Evolutionary conservation across 2,329 filamentous ascomycete species (phyloP), one percentile per base, ranked within the genome.

Genomic region (Apiospora rasikravindrae): DNA sequence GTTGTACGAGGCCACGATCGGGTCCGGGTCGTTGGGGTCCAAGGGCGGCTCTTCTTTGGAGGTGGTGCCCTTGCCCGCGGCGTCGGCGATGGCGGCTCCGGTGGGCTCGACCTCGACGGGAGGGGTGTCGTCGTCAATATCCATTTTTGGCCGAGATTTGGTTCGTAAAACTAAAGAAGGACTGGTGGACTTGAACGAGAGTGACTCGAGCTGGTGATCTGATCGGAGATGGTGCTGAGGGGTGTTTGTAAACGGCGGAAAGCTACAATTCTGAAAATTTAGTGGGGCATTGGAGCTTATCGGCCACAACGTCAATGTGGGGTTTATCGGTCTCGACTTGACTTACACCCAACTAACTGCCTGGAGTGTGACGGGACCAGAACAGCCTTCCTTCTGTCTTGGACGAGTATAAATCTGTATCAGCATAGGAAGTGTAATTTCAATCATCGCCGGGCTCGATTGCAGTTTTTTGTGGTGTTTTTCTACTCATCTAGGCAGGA

Each of bases 1-100:
- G 79, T 94, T 90, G 88, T 98, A 98, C 74, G 88, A 90, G 57
- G 91, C 88, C 70, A 92, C 87, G 75, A 95, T 87, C 70, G 93
- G 93, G 78, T 95, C 93, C 26, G 88, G 82, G 67, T 90, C 88
- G 61, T 82, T 79, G 67, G 67, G 69, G 69, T 70, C 69, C 40
- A 69, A 19, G 42, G 68, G 47, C 33, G 64, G 64, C 13, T 45
- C 37, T 14, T 42, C 22, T 29, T 61, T 19, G 53, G 26, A 37
- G n/a, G 37, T 6, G 64, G 16, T 11, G 57, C 19, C 4, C 29
- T 22, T 33, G 57, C 29, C 29, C 0, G 57, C 57, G 7, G 57
- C 33, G 57, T 64, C 57, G 57, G 57, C 33, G 57, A 64, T 40
- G 33, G 57, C 57, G 57, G 57, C 57, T 33, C 57, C 57, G 33